Evolutionary conservation across 495 filamentous ascomycete species (phyloP).

Genomic region (Aspergillus nidulans): DNA sequence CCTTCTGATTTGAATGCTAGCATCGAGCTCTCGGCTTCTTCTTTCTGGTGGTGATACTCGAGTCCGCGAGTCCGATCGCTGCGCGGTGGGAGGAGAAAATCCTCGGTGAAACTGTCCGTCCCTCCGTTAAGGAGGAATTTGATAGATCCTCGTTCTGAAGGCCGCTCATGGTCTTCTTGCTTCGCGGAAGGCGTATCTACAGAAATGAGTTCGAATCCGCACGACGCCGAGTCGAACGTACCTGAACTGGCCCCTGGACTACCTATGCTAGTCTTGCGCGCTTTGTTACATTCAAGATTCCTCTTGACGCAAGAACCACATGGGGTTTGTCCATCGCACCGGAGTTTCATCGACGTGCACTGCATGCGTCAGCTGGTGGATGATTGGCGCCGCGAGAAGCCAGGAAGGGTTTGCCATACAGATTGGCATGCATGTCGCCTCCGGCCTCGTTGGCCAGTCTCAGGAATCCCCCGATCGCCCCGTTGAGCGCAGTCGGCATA

Average conservation of each 20-base stretch:
- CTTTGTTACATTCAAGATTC: constrained; percentile 40
- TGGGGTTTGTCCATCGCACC: constrained; percentile 45
- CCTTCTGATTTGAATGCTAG: constrained; percentile 19
- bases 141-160: constrained; percentile 45
- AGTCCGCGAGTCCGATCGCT: constrained; percentile 35
- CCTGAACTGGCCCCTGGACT: constrained; percentile 16
- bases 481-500: constrained; percentile 40
- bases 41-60: constrained; percentile 29
- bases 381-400: neutral
- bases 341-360: constrained; percentile 51
- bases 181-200: constrained; percentile 21
- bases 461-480: constrained; percentile 39
- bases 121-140: constrained; percentile 46
- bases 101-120: constrained; percentile 43
- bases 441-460: constrained; percentile 43
- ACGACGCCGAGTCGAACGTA: constrained; percentile 5
- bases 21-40: constrained; percentile 18
- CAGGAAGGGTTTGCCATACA: constrained; percentile 17
- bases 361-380: constrained; percentile 15
- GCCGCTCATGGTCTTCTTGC: constrained; percentile 22
- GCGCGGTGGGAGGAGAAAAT: constrained; percentile 40
- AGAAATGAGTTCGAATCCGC: neutral
- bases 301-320: constrained; percentile 46
- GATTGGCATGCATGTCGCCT: constrained; percentile 47
- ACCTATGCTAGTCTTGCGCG: constrained; percentile 18